Base-by-base conservation (phyloP, 352 stramenopile species). In the Pythium scleroteichum region DNA sequence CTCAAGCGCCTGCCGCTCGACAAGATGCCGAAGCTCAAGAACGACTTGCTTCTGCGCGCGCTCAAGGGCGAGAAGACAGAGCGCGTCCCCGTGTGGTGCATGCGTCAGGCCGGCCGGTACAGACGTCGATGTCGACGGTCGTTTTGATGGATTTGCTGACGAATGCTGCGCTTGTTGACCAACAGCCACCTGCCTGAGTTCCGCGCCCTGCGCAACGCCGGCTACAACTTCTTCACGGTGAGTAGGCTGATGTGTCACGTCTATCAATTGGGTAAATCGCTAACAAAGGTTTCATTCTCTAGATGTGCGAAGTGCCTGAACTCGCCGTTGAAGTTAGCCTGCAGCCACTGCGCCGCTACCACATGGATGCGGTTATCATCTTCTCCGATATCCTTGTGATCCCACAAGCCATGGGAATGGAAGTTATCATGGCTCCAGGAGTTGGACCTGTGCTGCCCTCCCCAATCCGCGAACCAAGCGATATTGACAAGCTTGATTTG, bases 361-460 rank as follows among this genome's bases (percentile, higher is more conserved):
- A 96, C 67, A 87, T 98, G 56, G 97, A 99, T 68, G 97, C 97
- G 2, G 95, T 98, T 24, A 99, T 99, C 74, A 94, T 99, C 59
- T 99, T 99, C 78, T 98, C 88, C 47, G 97, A 99, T 68, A 99
- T 99, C 73, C 75, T 99, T 20, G 96, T 99, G n/a, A 92, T 99
- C 53, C 92, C 96, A 5, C 90, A 99, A 79, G 96, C 97, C 29
- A 92, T 99, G 73, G 94, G 95, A 17, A 98, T 99, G 75, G 73
- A 98, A 54, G 95, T 99, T 12, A 94, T 89, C 41, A 99, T 99
- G 96, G 87, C 96, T 4, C 76, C 95, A 6, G 96, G 95, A 33
- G 85, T 97, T 13, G 97, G 97, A 3, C 98, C 84, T 22, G 87
- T 95, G 59, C 70, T 93, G 29, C 79, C 78, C 10, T 67, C 69